Evolutionary conservation across 352 stramenopile genomes (phyloP), one percentile per base, ranked within the genome.

Genomic region (Phytophthora parvispora): DNA sequence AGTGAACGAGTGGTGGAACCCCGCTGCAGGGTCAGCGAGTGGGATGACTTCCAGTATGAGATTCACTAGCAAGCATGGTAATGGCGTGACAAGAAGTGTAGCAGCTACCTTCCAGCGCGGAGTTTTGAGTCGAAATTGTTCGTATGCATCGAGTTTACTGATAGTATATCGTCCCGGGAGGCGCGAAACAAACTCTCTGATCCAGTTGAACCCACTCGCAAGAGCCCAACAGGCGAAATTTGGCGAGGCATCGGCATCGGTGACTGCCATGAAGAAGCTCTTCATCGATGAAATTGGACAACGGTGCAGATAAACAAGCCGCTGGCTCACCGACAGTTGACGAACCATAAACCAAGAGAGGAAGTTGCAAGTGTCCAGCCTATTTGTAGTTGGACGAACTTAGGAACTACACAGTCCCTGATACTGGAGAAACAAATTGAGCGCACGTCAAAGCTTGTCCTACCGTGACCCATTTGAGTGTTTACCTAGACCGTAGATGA

Each of bases 131-230:
- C 57, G 47, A 16, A 57, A 77, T 13, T 28, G 29, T 1, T 64
- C 29, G 18, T 69, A 69, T 6, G 69, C 58, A 12, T 77, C 58
- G 16, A 70, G 45, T 38, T 77, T 77, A 24, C 64, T 65, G 48
- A 73, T 34, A 4, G 58, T 77, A 45, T 77, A 77, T 4, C 72
- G 45, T 31, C 59, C 63, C 6, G 50, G 48, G 8, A 65, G 25
- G 5, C 34, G 54, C 10, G 34, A 25, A 8, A 62, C 38, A 13
- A 62, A 12, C 7, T 9, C 10, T 10, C 16, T 20, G 8, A 53
- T 3, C 55, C 55, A 62, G 4, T 31, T 49, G 31, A 32, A 6
- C 9, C 32, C 16, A 13, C 8, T 2, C 9, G 12, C 16, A 13
- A 38, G 16, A 13, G 32, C 4, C 32, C 32, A 10, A 38, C 32